Evolutionary conservation across 495 filamentous ascomycete genomes (phyloP).

Genomic region (Penicillium ochrochloron): DNA sequence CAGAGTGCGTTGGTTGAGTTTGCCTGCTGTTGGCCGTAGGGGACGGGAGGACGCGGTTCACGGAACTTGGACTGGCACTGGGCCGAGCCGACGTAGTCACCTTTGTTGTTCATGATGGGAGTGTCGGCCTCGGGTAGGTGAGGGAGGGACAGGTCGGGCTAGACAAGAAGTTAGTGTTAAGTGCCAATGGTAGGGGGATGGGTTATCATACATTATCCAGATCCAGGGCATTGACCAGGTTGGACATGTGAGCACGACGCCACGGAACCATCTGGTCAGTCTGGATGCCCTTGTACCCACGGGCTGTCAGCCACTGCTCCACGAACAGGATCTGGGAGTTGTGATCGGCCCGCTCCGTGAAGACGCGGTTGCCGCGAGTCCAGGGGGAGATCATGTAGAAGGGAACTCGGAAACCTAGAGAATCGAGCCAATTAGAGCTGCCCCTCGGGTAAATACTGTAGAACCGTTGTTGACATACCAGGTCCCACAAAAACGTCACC

Average conservation of each 20-base stretch:
- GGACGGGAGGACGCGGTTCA: constrained; percentile 47
- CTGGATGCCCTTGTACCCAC: constrained; percentile 51
- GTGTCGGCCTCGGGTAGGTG: constrained; percentile 45
- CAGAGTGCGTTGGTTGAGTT: constrained; percentile 36
- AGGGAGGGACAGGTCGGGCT: constrained; percentile 54
- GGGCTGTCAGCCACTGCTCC: constrained; percentile 56
- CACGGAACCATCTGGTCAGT: constrained; percentile 56
- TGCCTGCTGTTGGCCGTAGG: constrained; percentile 51
- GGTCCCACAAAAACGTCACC: constrained; percentile 57
- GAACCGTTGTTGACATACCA: constrained; percentile 26
- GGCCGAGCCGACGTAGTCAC: constrained; percentile 48
- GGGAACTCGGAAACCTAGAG: constrained; percentile 52
- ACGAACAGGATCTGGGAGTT: constrained; percentile 62
- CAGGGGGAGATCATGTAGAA: constrained; percentile 62
- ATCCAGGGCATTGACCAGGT: constrained; percentile 57
- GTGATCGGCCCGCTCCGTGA: constrained; percentile 60
- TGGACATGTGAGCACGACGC: constrained; percentile 60
- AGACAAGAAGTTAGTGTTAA: constrained; percentile 7
- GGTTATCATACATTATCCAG: constrained; percentile 42
- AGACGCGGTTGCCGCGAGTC: constrained; percentile 59
- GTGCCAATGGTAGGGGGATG: background rate
- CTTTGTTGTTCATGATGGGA: constrained; percentile 39
- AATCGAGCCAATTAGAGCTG: background rate
- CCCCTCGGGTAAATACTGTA: background rate
- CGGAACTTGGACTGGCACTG: constrained; percentile 46